Conservation (phyloP, 1,284 basidiomycete genomes). For the Psilocybe mexicana region DNA sequence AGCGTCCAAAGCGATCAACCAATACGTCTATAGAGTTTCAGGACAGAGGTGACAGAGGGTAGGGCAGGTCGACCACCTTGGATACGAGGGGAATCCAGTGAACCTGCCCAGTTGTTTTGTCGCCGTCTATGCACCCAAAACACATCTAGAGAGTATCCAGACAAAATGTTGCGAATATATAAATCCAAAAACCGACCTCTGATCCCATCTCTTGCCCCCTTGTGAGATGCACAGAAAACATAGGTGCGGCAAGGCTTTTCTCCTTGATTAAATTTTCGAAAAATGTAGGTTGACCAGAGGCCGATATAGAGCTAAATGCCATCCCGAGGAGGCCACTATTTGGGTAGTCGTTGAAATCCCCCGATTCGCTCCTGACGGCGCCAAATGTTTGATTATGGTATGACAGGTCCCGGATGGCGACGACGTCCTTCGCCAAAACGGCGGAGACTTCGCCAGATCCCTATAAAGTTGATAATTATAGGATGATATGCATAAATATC, state of each 20-base stretch:
- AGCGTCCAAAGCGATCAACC: constrained; percentile 50
- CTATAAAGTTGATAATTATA: constrained; percentile 28
- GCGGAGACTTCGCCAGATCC: constrained; percentile 52
- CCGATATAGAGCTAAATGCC: constrained; percentile 56
- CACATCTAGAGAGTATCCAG: constrained; percentile 41
- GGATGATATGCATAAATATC: background rate
- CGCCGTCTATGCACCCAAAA: constrained; percentile 57
- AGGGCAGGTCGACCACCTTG: constrained; percentile 32
- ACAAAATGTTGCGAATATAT: background rate
- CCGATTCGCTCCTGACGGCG: constrained; percentile 41
- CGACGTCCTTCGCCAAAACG: constrained; percentile 45
- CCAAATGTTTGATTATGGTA: constrained; percentile 52
- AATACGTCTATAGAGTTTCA: constrained; percentile 46
- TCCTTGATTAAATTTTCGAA: constrained; percentile 60
- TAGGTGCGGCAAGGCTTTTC: constrained; percentile 42
- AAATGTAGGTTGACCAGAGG: constrained; percentile 48
- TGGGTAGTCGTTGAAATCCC: constrained; percentile 44
- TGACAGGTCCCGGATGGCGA: constrained; percentile 45
- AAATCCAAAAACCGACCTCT: constrained; percentile 32
- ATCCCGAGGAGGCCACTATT: constrained; percentile 59
- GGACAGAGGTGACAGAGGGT: too few relatives aligned
- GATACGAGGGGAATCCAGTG: constrained; percentile 56
- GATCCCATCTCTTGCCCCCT: constrained; percentile 48
- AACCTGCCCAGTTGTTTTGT: constrained; percentile 46
- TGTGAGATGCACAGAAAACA: constrained; percentile 61